These are phyloP conservation scores for Ustilago bromivora DNA, from an alignment of 1,284 basidiomycete species.

Conservation along the genomic window DNA sequence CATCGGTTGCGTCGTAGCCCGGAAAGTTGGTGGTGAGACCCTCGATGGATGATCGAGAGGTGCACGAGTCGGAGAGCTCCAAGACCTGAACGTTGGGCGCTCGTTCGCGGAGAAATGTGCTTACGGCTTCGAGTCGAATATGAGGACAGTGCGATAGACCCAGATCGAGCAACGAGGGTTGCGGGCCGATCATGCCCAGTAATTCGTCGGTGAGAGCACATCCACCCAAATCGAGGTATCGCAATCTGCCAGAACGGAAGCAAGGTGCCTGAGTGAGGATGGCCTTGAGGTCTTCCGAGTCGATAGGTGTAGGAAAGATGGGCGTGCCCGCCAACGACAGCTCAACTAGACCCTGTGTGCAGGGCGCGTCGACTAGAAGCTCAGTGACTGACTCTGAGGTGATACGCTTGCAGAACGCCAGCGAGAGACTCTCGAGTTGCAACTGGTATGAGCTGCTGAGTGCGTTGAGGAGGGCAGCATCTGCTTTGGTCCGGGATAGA, in stretches of 20 bases:
- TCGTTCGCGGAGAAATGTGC: conserved; percentile 78
- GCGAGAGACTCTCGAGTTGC: conserved; percentile 81
- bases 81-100: conserved; percentile 86
- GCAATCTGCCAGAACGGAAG: conserved; percentile 80
- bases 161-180: conserved; percentile 78
- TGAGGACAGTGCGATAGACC: conserved; percentile 82
- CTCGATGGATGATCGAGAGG: conserved; percentile 34
- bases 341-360: conserved; percentile 76
- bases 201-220: conserved; percentile 76
- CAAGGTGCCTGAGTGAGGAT: conserved; percentile 84
- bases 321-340: conserved; percentile 89
- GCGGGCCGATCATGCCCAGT: conserved; percentile 74
- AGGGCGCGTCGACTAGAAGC: conserved; percentile 80
- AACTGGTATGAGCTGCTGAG: conserved; percentile 77
- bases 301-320: conserved; percentile 85
- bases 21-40: conserved; percentile 42
- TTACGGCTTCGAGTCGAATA: conserved; percentile 78
- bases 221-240: conserved; percentile 91
- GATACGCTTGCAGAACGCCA: conserved; percentile 88
- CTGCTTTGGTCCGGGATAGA: conserved; percentile 77
- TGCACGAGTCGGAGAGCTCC: conserved; percentile 79
- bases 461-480: conserved; percentile 79
- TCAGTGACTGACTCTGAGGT: conserved; percentile 82
- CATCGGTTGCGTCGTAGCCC: conserved; percentile 72
- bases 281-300: conserved; percentile 77